Percentiles rank a stretch among this genome's conserved stretches.
These are phyloP conservation scores for Pleomassaria siparia DNA, from an alignment of 2,329 filamentous ascomycete genomes.

Conservation along the genomic window DNA sequence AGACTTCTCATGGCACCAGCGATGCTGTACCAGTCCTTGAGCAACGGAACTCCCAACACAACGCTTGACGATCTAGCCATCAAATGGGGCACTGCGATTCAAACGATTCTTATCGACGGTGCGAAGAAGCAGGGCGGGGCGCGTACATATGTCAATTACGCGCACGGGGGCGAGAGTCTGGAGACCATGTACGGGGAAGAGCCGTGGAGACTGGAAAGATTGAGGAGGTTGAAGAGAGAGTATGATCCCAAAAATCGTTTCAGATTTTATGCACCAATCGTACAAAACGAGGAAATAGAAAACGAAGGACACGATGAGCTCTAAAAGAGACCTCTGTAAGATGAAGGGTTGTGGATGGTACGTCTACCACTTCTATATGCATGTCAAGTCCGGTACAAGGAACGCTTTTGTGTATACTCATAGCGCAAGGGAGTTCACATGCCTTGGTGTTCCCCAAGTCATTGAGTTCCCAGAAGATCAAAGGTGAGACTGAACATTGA, in stretches of 20 bases:
- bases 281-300: neutral
- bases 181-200: neutral
- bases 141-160: neutral
- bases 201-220: conserved; percentile 23
- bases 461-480: no score
- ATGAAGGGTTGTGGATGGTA: no score
- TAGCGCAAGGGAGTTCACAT: no score
- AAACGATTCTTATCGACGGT: neutral
- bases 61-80: neutral
- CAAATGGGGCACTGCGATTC: conserved; percentile 21
- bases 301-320: no score
- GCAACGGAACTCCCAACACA: neutral
- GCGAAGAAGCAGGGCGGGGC: neutral
- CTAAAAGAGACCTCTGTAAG: no score
- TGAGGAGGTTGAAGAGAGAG: conserved; percentile 8
- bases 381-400: no score
- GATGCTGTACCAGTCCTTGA: conserved; percentile 18
- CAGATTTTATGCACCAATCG: neutral
- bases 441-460: no score
- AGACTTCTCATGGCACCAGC: neutral
- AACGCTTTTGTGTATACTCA: no score
- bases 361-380: no score
- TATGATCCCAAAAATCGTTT: neutral
- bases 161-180: neutral
- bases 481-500: no score